Conservation (phyloP, 257 asterid genomes). For the Ilex aquifolium region DNA sequence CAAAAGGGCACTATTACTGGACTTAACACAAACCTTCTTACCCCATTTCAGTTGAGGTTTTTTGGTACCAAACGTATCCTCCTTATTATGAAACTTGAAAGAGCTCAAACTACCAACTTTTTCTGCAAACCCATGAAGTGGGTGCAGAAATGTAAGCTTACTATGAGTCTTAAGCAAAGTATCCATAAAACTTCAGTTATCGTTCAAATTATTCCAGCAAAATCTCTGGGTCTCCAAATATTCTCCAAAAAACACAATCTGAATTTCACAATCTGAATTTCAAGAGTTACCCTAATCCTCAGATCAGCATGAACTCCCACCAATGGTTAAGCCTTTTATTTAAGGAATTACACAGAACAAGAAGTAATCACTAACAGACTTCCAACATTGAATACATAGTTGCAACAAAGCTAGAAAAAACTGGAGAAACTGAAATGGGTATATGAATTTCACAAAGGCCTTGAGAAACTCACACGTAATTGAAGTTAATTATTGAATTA, state of each 20-base stretch:
- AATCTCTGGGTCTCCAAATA: constrained; percentile 6
- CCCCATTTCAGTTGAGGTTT: constrained; percentile 32
- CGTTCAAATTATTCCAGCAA: constrained; percentile 7
- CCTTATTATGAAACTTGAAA: constrained; percentile 48
- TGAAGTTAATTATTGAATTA: too few species aligned
- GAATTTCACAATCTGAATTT: constrained; percentile 16
- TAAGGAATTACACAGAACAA: too few species aligned
- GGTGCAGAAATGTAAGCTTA: constrained; percentile 67
- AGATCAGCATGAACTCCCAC: constrained; percentile 5
- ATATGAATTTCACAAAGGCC: too few species aligned
- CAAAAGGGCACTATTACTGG: constrained; percentile 59
- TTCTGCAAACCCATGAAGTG: constrained; percentile 48
- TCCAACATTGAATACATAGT: too few species aligned
- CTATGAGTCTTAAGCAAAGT: constrained; percentile 69
- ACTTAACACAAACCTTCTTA: constrained; percentile 33
- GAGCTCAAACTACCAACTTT: constrained; percentile 44
- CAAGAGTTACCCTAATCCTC: not conserved
- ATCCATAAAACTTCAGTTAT: constrained; percentile 41
- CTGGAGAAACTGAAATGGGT: too few species aligned
- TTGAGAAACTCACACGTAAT: too few species aligned
- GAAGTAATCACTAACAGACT: too few species aligned
- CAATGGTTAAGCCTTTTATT: too few species aligned
- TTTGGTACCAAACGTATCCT: constrained; percentile 28
- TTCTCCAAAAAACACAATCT: constrained; percentile 17
- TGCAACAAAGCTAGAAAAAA: too few species aligned